Evolutionary conservation across 1,284 basidiomycete species (phyloP).

Genomic region (Ustilago sp.): DNA sequence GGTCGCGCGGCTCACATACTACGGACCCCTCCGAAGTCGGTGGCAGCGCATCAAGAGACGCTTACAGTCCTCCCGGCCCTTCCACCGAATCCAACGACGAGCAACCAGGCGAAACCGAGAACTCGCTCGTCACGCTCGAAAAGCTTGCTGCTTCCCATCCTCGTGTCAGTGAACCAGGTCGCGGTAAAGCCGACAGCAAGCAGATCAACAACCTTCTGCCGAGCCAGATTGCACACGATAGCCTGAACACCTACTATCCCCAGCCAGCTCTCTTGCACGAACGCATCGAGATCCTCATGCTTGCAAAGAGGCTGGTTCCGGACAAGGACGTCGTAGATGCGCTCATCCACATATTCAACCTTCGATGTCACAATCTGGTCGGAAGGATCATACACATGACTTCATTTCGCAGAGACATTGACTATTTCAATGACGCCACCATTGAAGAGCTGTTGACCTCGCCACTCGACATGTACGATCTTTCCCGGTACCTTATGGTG

Average conservation of each 20-base stretch:
- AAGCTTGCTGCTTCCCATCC: constrained; percentile 49
- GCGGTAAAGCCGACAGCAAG: constrained; percentile 35
- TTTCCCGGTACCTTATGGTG: constrained; percentile 54
- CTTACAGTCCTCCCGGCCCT: constrained; percentile 14
- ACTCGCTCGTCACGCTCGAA: constrained; percentile 37
- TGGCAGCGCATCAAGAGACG: constrained; percentile 16
- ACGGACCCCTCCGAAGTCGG: constrained; percentile 29
- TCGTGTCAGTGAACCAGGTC: constrained; percentile 37
- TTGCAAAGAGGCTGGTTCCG: constrained; percentile 31
- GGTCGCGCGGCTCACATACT: constrained; percentile 29
- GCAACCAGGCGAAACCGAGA: constrained; percentile 36
- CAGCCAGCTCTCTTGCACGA: constrained; percentile 24
- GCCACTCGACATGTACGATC: constrained; percentile 43
- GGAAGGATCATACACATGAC: constrained; percentile 59
- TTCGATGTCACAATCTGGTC: constrained; percentile 42
- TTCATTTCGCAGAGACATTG: constrained; percentile 29
- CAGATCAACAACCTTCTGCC: constrained; percentile 32
- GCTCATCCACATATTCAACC: constrained; percentile 32
- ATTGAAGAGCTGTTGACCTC: constrained; percentile 47
- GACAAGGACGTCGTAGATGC: constrained; percentile 26
- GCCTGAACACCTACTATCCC: constrained; percentile 23
- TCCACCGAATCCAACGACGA: constrained; percentile 41
- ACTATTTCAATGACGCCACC: constrained; percentile 37
- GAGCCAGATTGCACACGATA: constrained; percentile 16
- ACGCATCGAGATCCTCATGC: constrained; percentile 40